Conservation (phyloP, 768 basidiomycete species). For the Mycena albidolilacea region DNA sequence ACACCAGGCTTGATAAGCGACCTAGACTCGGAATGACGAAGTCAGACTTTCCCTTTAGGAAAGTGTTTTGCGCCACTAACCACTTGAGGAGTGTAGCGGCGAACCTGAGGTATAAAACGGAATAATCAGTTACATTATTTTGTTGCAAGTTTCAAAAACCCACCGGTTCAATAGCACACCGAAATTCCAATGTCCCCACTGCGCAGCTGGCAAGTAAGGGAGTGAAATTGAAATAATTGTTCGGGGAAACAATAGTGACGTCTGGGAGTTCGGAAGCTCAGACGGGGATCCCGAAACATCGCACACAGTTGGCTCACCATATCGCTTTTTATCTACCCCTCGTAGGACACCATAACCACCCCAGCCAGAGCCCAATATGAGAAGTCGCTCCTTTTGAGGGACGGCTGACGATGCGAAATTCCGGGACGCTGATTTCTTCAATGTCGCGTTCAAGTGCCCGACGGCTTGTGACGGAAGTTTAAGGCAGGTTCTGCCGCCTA, state of each 20-base stretch:
- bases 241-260: slow-evolving; percentile 77
- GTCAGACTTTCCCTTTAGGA: neutral
- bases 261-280: slow-evolving; percentile 55
- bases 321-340: slow-evolving; percentile 78
- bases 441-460: neutral
- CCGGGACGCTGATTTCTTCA: slow-evolving; percentile 39
- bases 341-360: slow-evolving; percentile 81
- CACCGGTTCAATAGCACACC: slow-evolving; percentile 86
- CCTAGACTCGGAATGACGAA: slow-evolving; percentile 51
- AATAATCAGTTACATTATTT: neutral
- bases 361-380: slow-evolving; percentile 86
- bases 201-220: slow-evolving; percentile 79
- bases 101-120: slow-evolving; percentile 54
- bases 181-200: slow-evolving; percentile 88
- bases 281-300: neutral
- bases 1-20: slow-evolving; percentile 82
- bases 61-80: slow-evolving; percentile 51
- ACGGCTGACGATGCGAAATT: slow-evolving; percentile 56
- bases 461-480: neutral
- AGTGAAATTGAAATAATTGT: slow-evolving; percentile 77
- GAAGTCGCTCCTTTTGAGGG: slow-evolving; percentile 61
- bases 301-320: slow-evolving; percentile 61
- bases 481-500: neutral
- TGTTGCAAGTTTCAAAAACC: slow-evolving; percentile 43
- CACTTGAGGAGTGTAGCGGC: slow-evolving; percentile 69